Evolutionary conservation across 306 rosid species (phyloP).

Genomic region (Sechiopsis laciniata): DNA sequence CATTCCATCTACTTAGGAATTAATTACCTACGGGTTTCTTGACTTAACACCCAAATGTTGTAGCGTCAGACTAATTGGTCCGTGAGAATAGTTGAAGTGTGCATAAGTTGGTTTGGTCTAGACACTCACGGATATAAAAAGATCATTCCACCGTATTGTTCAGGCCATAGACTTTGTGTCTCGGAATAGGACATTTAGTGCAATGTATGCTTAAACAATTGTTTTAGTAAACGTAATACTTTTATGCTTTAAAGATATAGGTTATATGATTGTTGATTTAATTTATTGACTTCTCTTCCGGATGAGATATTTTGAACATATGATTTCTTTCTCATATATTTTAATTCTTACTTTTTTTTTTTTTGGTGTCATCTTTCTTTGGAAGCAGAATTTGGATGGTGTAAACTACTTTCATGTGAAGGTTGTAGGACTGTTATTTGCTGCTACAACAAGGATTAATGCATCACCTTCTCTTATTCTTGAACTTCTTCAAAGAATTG

Average conservation of each 20-base stretch:
- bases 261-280: neutral
- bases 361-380: conserved; percentile 4
- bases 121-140: too few species aligned
- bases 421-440: conserved; percentile 81
- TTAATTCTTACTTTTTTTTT: neutral
- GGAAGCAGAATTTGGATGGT: conserved; percentile 68
- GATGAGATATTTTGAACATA: neutral
- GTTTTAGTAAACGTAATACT: neutral
- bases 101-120: too few species aligned
- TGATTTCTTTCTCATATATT: conserved; percentile 15
- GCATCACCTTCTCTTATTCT: conserved; percentile 75
- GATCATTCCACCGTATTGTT: neutral
- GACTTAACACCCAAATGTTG: too few species aligned
- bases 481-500: conserved; percentile 80
- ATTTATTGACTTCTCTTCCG: neutral
- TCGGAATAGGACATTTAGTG: neutral
- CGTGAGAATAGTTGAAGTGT: too few species aligned
- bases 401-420: conserved; percentile 88
- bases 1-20: neutral
- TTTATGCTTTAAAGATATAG: neutral
- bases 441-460: conserved; percentile 72
- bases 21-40: too few species aligned
- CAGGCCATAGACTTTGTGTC: neutral
- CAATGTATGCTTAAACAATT: neutral
- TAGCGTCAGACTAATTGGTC: too few species aligned